Conservation (phyloP, 2,329 filamentous ascomycete species). For the Colletotrichum sp. region DNA sequence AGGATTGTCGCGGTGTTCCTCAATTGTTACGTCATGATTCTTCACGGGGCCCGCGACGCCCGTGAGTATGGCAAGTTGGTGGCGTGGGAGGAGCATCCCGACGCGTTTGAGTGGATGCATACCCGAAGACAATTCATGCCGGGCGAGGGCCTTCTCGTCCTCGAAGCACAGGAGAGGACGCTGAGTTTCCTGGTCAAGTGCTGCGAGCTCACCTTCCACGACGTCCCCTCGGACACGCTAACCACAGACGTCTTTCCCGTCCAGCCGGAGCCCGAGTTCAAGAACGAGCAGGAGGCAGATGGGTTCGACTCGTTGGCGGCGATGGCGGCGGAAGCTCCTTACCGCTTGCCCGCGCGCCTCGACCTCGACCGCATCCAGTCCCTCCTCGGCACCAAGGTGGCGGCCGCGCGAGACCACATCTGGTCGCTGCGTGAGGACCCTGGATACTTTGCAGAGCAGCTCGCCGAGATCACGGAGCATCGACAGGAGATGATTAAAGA, state of each 20-base stretch:
- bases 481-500: conserved; percentile 47
- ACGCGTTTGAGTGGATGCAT: conserved; percentile 23
- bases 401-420: conserved; percentile 56
- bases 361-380: conserved; percentile 48
- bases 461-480: conserved; percentile 52
- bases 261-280: conserved; percentile 40
- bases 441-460: conserved; percentile 52
- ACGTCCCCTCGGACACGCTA: conserved; percentile 40
- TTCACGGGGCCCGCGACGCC: neutral
- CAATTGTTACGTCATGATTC: neutral
- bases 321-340: conserved; percentile 56
- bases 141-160: conserved; percentile 50
- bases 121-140: conserved; percentile 41
- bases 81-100: conserved; percentile 33
- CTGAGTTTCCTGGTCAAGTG: conserved; percentile 54
- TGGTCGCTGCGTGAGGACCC: conserved; percentile 64
- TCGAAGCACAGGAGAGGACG: conserved; percentile 55
- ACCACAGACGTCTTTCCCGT: conserved; percentile 32
- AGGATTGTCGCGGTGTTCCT: conserved; percentile 30
- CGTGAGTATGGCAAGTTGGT: conserved; percentile 32
- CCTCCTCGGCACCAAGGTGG: conserved; percentile 44
- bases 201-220: conserved; percentile 53
- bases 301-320: conserved; percentile 42
- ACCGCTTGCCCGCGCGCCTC: conserved; percentile 50
- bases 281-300: conserved; percentile 28